phyloP scores from a whole-genome alignment of 148 eudicot genomes.

The Chenopodium quinoa region DNA sequence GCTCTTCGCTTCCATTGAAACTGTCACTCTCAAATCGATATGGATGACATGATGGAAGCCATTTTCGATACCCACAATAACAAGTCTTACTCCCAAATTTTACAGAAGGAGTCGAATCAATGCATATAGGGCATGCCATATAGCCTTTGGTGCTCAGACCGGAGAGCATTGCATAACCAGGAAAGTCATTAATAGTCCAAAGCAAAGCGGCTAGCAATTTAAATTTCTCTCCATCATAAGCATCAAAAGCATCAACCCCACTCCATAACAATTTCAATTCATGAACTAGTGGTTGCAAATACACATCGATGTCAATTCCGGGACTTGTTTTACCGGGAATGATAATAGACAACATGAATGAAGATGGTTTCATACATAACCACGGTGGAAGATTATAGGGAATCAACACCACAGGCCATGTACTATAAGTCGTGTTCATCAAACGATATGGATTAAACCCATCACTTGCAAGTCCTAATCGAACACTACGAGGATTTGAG shows the following conservation, averaged over 20 bases:
- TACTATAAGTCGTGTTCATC: conserved; percentile 6
- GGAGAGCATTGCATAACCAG: conserved; percentile 17
- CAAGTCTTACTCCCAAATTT: conserved; percentile 6
- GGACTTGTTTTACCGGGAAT: conserved; percentile 2
- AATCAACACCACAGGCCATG: conserved; percentile 9
- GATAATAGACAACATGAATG: not conserved
- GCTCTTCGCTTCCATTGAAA: conserved; percentile 12
- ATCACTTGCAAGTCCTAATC: not conserved
- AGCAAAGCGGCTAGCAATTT: not conserved
- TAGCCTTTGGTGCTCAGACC: conserved; percentile 21
- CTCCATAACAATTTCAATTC: conserved; percentile 17
- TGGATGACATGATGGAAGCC: conserved; percentile 12
- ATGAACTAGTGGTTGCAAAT: not conserved
- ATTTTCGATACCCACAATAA: not conserved
- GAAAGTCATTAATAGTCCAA: conserved; percentile 24
- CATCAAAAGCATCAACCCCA: conserved; percentile 11
- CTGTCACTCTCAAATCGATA: not conserved
- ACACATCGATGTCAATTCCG: conserved; percentile 8
- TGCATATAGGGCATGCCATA: conserved; percentile 16
- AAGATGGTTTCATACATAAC: conserved; percentile 8
- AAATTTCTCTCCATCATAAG: not conserved
- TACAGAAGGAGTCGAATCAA: not conserved
- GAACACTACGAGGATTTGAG: not conserved
- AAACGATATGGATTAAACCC: conserved; percentile 14
- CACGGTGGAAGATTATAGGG: conserved; percentile 14